Evolutionary conservation across 2,329 filamentous ascomycete genomes (phyloP).

Genomic region (Exophiala sideris): DNA sequence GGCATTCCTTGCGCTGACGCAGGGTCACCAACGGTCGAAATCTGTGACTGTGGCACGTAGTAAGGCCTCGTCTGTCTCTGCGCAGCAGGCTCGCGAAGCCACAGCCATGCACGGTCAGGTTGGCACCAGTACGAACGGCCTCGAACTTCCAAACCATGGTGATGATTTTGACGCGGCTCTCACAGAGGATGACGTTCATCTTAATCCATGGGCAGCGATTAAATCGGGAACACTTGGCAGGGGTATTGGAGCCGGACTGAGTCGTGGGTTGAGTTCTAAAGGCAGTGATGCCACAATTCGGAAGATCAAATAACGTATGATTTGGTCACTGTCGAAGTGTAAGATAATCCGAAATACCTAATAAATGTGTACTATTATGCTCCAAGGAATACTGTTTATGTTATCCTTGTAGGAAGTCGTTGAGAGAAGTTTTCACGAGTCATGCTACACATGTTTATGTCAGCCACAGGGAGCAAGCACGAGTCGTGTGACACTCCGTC

Average conservation of each 20-base stretch:
- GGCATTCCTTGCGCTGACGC: slow-evolving; percentile 24
- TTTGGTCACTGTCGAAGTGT: neutral
- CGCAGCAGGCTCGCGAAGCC: neutral
- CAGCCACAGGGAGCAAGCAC: neutral
- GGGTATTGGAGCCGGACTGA: slow-evolving; percentile 42
- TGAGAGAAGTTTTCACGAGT: neutral
- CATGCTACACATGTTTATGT: neutral
- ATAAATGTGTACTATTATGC: too few relatives aligned
- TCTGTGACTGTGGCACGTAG: slow-evolving; percentile 10
- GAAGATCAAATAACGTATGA: slow-evolving; percentile 13
- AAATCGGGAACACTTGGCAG: slow-evolving; percentile 38
- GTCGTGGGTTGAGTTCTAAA: slow-evolving; percentile 35
- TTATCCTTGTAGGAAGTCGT: too few relatives aligned
- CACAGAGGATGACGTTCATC: slow-evolving; percentile 16
- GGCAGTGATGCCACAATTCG: slow-evolving; percentile 28
- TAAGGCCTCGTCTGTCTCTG: slow-evolving; percentile 5
- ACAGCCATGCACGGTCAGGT: neutral
- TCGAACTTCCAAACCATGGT: neutral
- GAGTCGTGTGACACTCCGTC: neutral
- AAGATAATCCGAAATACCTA: neutral
- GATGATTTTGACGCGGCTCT: neutral
- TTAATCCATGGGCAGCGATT: slow-evolving; percentile 23
- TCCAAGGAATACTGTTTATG: too few relatives aligned
- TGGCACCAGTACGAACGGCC: neutral
- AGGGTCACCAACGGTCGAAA: slow-evolving; percentile 19